These are phyloP conservation scores for Blastobotrys americana DNA, from an alignment of 805 yeast genomes.

Conservation along the genomic window DNA sequence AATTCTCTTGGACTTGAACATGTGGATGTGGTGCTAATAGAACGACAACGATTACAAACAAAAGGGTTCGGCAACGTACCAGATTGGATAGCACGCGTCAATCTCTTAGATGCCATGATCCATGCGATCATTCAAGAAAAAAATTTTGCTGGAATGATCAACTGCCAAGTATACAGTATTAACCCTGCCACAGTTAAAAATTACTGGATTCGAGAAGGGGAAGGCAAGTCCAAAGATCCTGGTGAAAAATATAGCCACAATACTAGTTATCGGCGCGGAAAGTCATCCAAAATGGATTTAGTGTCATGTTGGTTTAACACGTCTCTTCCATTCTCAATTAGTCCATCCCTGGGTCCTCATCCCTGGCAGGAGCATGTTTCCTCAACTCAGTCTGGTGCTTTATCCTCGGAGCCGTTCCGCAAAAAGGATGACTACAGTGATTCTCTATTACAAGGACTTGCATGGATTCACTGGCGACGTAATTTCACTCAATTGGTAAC, in stretches of 20 bases:
- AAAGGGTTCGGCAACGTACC: slow-evolving; percentile 40
- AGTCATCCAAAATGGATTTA: slow-evolving; percentile 19
- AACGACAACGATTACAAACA: slow-evolving; percentile 50
- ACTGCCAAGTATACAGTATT: slow-evolving; percentile 17
- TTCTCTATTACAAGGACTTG: slow-evolving; percentile 53
- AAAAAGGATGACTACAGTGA: slow-evolving; percentile 66
- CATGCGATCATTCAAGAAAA: slow-evolving; percentile 24
- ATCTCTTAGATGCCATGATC: slow-evolving; percentile 47
- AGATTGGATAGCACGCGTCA: slow-evolving; percentile 46
- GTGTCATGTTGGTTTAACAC: slow-evolving; percentile 17
- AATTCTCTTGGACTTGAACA: slow-evolving; percentile 5
- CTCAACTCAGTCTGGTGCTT: neutral
- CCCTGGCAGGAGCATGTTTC: neutral
- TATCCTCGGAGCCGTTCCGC: slow-evolving; percentile 9
- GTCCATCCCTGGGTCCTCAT: neutral
- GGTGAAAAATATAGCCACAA: neutral
- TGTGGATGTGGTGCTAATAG: slow-evolving; percentile 40
- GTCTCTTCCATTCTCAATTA: neutral
- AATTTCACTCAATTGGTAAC: slow-evolving; percentile 17
- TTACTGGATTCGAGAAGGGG: slow-evolving; percentile 19
- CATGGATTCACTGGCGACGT: slow-evolving; percentile 41
- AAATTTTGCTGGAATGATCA: slow-evolving; percentile 7
- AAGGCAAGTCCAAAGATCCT: neutral
- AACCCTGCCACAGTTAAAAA: slow-evolving; percentile 22
- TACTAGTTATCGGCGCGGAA: slow-evolving; percentile 19